A percentile compares a stretch with the other conserved stretches of the same genome.
These are phyloP conservation scores for Cornus kousa DNA, from an alignment of 148 eudicot species.

Conservation along the genomic window DNA sequence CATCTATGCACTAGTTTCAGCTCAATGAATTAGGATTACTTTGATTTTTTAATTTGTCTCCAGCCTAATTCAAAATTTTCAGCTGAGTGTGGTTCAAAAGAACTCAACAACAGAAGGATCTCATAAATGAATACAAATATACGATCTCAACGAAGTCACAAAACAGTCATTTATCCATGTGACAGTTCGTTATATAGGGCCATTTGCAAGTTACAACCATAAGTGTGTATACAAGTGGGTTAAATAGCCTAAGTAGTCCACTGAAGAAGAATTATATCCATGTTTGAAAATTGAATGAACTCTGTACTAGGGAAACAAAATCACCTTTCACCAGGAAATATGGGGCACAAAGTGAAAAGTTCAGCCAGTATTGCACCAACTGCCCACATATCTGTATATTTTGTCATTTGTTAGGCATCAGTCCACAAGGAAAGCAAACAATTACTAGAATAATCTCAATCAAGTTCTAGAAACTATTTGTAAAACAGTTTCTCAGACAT, in stretches of 20 bases:
- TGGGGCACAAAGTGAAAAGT: slow-evolving; percentile 70
- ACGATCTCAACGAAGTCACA: background rate
- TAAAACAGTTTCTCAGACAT: background rate
- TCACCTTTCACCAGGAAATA: slow-evolving; percentile 96
- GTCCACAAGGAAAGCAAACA: background rate
- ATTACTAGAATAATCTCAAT: background rate
- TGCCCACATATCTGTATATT: slow-evolving; percentile 94
- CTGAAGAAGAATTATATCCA: background rate
- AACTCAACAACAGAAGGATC: background rate
- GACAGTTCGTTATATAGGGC: background rate
- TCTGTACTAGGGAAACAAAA: background rate
- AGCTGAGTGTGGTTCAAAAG: background rate
- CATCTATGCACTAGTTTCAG: background rate
- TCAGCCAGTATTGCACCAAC: slow-evolving; percentile 96
- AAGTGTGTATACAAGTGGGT: no score
- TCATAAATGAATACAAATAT: background rate
- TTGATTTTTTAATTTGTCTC: background rate
- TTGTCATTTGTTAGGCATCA: slow-evolving; percentile 13
- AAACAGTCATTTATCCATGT: slow-evolving; percentile 7
- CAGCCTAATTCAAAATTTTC: background rate
- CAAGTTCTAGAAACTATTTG: background rate
- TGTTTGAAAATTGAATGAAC: background rate
- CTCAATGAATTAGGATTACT: background rate
- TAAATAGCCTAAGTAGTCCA: background rate
- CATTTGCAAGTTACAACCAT: background rate